Base-by-base conservation (phyloP, 495 filamentous ascomycete genomes). In the Terfezia boudieri region DNA sequence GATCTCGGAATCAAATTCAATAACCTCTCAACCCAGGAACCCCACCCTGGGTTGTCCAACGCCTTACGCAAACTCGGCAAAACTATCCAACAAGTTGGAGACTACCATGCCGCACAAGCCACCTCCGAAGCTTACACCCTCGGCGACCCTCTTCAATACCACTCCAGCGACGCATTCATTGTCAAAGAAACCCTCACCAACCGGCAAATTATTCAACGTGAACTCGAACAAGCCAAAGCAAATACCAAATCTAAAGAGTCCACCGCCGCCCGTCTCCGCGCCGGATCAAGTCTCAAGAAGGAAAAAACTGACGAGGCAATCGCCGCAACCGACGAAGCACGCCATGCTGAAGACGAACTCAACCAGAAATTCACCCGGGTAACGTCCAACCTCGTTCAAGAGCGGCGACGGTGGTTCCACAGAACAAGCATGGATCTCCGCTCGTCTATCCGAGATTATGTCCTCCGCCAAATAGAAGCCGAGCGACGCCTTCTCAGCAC, bases 121-220 rank as follows among this genome's bases (percentile, higher is more conserved):
- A 99, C 92, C 9, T 85, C 85, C 14, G 92, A 99, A 68, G 92
- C 92, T 8, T 93, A 89, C 1, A 95, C 89, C 0, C 74, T 99
- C 49, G 86, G 84, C 50, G 92, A 96, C 61, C 86, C 92, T 8
- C 76, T 99, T 53, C 82, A 83, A 57, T 96, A 99, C 65, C 88
- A 99, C 68, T 94, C 87, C 26, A 80, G 81, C 12, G 90, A 99
- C 64, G 86, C 92, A 23, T 90, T 96, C 65, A 93, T 96, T 63
- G 92, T 99, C 59, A 99, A 99, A 68, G 92, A 99, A 64, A 95
- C 89, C 22, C 76, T 99, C 59, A 99, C 92, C 17, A 99, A 99
- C 70, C 82, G 92, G 4, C 92, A 99, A 67, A 94, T 99, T 63
- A 75, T 99, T n/a, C 82, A 95, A 36, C 86, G 92, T 50, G 92